Conservation (phyloP, 495 filamentous ascomycete genomes). For the Penicillium manginii region DNA sequence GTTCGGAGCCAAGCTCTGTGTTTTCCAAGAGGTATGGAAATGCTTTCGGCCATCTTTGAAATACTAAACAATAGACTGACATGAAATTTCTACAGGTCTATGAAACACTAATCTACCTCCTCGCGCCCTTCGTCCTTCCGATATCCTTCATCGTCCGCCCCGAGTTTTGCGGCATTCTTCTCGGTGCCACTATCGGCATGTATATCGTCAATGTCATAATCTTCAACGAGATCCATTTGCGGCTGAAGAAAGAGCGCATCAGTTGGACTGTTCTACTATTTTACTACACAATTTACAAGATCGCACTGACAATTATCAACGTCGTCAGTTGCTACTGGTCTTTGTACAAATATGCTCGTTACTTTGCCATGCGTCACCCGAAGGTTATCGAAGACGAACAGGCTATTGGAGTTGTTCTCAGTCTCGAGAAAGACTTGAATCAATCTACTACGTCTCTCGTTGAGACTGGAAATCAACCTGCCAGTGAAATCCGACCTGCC, state of each 20-base stretch:
- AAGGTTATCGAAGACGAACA: slow-evolving; percentile 48
- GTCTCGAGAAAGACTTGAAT: slow-evolving; percentile 24
- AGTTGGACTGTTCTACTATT: slow-evolving; percentile 29
- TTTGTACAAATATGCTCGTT: slow-evolving; percentile 46
- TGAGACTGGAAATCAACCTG: not conserved
- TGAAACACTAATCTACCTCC: slow-evolving; percentile 50
- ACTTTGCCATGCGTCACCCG: slow-evolving; percentile 46
- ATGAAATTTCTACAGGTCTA: slow-evolving; percentile 36
- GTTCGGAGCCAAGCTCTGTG: slow-evolving; percentile 62
- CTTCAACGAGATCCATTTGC: slow-evolving; percentile 52
- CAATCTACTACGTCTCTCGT: not conserved
- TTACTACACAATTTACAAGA: slow-evolving; percentile 48
- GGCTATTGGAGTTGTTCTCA: slow-evolving; percentile 43
- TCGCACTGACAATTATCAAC: slow-evolving; percentile 43
- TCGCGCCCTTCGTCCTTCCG: slow-evolving; percentile 50
- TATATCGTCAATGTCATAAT: slow-evolving; percentile 44
- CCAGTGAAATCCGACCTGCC: not conserved
- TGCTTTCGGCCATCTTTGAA: not conserved
- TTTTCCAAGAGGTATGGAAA: slow-evolving; percentile 60
- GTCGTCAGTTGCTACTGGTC: slow-evolving; percentile 47
- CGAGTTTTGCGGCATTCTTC: slow-evolving; percentile 37
- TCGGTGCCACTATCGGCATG: slow-evolving; percentile 36
- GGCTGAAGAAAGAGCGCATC: slow-evolving; percentile 41
- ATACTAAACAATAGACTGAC: not conserved
- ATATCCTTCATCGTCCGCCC: slow-evolving; percentile 49